A percentile compares a stretch with the other conserved stretches of the same genome.
These are phyloP conservation scores for Sarocladium strictum DNA, from an alignment of 2,329 filamentous ascomycete genomes.

Conservation along the genomic window DNA sequence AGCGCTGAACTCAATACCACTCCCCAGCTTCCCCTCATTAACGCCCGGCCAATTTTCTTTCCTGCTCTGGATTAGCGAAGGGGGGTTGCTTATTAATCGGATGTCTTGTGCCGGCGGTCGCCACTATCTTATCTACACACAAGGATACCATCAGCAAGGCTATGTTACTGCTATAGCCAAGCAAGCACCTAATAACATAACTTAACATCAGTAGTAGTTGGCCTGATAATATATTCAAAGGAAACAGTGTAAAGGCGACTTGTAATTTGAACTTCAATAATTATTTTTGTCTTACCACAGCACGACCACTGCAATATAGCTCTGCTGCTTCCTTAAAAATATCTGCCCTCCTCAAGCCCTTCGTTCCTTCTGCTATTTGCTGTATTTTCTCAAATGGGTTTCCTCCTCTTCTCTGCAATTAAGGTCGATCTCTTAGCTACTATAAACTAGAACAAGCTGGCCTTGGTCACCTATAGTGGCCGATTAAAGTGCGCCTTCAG, in stretches of 20 bases:
- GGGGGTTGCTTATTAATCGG: background rate
- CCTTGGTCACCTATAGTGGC: background rate
- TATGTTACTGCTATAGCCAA: background rate
- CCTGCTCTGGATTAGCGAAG: background rate
- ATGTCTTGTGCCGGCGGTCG: background rate
- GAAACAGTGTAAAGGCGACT: no score
- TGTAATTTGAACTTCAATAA: no score
- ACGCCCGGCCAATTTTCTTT: background rate
- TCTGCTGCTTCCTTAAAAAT: background rate
- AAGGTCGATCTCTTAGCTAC: background rate
- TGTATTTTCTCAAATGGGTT: background rate
- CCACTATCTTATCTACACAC: background rate
- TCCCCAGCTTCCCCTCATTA: background rate
- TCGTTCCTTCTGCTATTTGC: no score
- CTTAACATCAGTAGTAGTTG: background rate
- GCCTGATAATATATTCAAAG: background rate
- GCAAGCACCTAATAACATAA: background rate
- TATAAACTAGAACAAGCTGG: background rate
- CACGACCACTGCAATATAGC: background rate
- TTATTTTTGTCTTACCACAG: no score
- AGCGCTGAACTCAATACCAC: background rate
- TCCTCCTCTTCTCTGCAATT: background rate
- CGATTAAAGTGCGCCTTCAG: constrained; percentile 41
- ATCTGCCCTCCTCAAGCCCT: no score
- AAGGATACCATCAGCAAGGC: background rate